phyloP scores from a whole-genome alignment of 352 stramenopile genomes.

The Phytophthora pistaciae region DNA sequence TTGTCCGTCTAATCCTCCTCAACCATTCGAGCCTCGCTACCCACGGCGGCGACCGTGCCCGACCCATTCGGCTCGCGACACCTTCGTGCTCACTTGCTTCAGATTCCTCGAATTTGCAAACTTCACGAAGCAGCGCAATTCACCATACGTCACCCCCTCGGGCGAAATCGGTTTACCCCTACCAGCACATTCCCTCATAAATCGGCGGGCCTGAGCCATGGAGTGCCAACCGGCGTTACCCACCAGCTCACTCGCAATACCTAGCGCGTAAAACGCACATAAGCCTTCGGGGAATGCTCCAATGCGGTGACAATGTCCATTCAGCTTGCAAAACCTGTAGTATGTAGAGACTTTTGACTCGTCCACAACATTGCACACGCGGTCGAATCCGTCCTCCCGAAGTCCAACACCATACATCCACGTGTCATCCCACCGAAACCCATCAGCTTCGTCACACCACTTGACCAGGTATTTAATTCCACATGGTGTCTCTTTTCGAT shows the following conservation, averaged over 20 bases:
- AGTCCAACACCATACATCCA: not conserved
- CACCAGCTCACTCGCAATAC: too few relatives aligned
- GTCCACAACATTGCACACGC: not conserved
- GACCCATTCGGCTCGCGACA: too few relatives aligned
- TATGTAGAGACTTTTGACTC: too few relatives aligned
- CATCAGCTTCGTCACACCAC: not conserved
- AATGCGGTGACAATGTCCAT: not conserved
- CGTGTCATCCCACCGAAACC: not conserved
- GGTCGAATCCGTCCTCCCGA: not conserved
- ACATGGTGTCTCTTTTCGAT: not conserved
- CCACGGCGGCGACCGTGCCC: too few relatives aligned
- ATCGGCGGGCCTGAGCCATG: not conserved
- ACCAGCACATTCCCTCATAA: not conserved
- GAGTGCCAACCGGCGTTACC: not conserved
- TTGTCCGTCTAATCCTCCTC: too few relatives aligned
- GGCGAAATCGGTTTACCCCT: not conserved
- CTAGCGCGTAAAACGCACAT: not conserved
- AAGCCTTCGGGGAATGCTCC: not conserved
- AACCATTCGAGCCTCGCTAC: too few relatives aligned
- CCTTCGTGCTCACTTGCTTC: too few relatives aligned
- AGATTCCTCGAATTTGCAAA: too few relatives aligned
- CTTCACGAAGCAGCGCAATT: not conserved
- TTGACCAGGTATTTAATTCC: not conserved
- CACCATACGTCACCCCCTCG: not conserved
- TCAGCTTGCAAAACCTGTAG: not conserved